Conservation (phyloP, 345 rosid genomes). For the Aquilaria yunnanensis region DNA sequence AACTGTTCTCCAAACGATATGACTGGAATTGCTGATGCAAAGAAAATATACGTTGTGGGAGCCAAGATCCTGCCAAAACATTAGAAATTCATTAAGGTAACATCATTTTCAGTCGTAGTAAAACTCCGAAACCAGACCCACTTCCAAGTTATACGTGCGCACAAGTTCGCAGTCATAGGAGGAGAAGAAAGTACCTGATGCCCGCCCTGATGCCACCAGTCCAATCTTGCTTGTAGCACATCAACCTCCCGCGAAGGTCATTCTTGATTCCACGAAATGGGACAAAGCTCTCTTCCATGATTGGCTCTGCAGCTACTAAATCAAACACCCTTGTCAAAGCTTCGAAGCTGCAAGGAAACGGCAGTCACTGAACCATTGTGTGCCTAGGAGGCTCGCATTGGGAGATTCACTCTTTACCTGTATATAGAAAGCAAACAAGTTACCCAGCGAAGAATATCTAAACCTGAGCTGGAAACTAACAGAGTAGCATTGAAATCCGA, state of each 20-base stretch:
- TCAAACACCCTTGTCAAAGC: constrained; percentile 12
- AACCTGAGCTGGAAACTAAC: too few species aligned
- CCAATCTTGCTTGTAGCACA: constrained; percentile 96
- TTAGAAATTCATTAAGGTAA: constrained; percentile 4
- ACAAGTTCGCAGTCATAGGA: neutral
- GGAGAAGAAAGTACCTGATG: constrained; percentile 42
- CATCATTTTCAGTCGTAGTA: constrained; percentile 1
- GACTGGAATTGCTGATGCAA: constrained; percentile 94
- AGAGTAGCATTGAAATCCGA: too few species aligned
- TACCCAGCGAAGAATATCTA: too few species aligned
- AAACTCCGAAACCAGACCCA: neutral
- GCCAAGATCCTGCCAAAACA: constrained; percentile 66
- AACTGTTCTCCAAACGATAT: constrained; percentile 92
- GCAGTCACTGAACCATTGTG: constrained; percentile 3
- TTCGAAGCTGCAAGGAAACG: constrained; percentile 10
- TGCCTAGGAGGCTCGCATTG: constrained; percentile 8
- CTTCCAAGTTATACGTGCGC: too few species aligned
- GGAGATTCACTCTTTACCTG: constrained; percentile 11
- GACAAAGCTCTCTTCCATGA: constrained; percentile 84
- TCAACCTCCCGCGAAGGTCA: constrained; percentile 67
- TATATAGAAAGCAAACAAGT: constrained; percentile 1
- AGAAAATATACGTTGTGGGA: constrained; percentile 93
- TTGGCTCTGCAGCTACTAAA: constrained; percentile 7
- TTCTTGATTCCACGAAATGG: constrained; percentile 83
- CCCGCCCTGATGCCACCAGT: constrained; percentile 75